phyloP scores from a whole-genome alignment of 2,329 filamentous ascomycete species.

The Penicillium sp. region DNA sequence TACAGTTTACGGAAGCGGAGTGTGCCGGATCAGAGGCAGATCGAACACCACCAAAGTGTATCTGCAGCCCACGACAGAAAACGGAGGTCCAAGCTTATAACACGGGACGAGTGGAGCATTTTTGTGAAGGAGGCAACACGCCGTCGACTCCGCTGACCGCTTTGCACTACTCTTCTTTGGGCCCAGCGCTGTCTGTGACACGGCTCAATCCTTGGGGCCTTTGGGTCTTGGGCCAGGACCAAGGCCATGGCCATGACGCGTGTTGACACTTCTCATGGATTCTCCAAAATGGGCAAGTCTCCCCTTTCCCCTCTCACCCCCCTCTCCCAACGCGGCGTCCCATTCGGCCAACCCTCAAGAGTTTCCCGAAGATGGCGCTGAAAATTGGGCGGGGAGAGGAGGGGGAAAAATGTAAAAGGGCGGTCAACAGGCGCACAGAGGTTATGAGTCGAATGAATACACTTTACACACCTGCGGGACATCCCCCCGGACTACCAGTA shows the following conservation, averaged over 20 bases:
- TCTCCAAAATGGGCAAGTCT: background rate
- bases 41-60: slow-evolving; percentile 9
- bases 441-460: slow-evolving; percentile 15
- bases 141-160: slow-evolving; percentile 10
- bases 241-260: slow-evolving; percentile 14
- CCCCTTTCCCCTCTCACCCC: no score
- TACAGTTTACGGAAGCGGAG: slow-evolving; percentile 8
- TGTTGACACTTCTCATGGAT: background rate
- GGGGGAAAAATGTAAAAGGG: slow-evolving; percentile 3
- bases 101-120: slow-evolving; percentile 16
- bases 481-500: background rate
- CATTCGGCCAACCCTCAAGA: background rate
- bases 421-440: slow-evolving; percentile 9
- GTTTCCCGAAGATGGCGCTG: slow-evolving; percentile 23
- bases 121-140: background rate
- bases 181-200: slow-evolving; percentile 11
- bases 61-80: slow-evolving; percentile 11
- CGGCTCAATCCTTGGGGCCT: slow-evolving; percentile 9
- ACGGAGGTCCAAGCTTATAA: slow-evolving; percentile 15
- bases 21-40: slow-evolving; percentile 20
- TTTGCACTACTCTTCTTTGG: slow-evolving; percentile 4
- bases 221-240: no score
- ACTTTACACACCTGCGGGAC: slow-evolving; percentile 2
- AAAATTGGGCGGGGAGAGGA: slow-evolving; percentile 3
- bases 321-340: no score